Evolutionary conservation across 176 grass and related monocot species (phyloP).

Genomic region (Cenchrus fungigraminus): DNA sequence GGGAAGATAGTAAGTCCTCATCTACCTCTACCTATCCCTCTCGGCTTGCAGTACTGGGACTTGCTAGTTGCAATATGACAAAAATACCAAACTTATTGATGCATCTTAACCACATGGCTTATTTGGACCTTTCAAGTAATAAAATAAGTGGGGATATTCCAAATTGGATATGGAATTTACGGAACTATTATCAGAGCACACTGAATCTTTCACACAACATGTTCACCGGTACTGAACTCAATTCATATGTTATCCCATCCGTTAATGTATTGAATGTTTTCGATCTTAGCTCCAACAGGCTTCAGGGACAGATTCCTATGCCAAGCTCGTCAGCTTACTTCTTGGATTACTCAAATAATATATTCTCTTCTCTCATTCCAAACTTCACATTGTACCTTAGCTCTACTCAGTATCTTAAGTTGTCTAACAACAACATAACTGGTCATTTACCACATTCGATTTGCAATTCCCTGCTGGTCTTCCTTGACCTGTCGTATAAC

Average conservation of each 20-base stretch:
- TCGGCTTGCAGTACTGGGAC: fast-evolving
- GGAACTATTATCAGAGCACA: neutral
- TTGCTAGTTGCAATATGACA: conserved; percentile 37
- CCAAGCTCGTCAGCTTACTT: neutral
- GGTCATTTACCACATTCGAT: conserved; percentile 32
- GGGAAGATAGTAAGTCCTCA: neutral
- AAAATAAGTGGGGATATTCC: conserved; percentile 38
- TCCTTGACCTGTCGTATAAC: conserved; percentile 23
- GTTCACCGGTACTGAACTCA: neutral
- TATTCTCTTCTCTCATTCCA: neutral
- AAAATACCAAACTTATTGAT: conserved; percentile 24
- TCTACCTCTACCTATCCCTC: neutral
- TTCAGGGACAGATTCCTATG: conserved; percentile 25
- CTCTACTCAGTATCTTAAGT: neutral
- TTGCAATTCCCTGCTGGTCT: neutral
- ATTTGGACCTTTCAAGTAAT: conserved; percentile 50
- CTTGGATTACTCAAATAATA: conserved; percentile 33
- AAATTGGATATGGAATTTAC: conserved; percentile 12
- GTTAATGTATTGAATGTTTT: fast-evolving
- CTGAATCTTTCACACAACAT: conserved; percentile 30
- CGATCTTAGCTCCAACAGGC: conserved; percentile 36
- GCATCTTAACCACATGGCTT: neutral
- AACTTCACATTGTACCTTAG: conserved; percentile 32
- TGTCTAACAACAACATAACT: conserved; percentile 30
- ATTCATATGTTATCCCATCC: conserved; percentile 12